phyloP scores from a whole-genome alignment of 768 basidiomycete species.

The Hemileccinum rubropunctum region DNA sequence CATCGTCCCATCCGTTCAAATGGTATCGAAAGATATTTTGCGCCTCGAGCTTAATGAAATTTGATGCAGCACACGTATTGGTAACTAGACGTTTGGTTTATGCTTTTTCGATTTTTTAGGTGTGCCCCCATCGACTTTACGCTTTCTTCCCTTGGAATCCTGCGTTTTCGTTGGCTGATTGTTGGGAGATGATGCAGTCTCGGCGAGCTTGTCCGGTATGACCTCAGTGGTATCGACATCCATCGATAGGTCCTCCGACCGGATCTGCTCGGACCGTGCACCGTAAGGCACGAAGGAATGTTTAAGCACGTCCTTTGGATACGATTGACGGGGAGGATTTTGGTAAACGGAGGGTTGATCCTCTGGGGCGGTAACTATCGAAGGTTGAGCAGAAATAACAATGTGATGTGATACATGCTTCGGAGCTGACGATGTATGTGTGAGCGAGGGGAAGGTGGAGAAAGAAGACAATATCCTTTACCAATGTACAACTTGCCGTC shows the following conservation, averaged over 20 bases:
- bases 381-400: constrained; percentile 52
- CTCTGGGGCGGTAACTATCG: constrained; percentile 21
- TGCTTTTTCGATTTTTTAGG: constrained; percentile 49
- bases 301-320: constrained; percentile 59
- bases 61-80: not conserved
- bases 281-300: constrained; percentile 66
- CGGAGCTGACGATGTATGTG: constrained; percentile 42
- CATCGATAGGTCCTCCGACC: constrained; percentile 12
- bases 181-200: not conserved
- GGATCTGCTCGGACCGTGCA: constrained; percentile 31
- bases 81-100: constrained; percentile 29
- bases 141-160: constrained; percentile 38
- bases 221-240: constrained; percentile 25
- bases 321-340: constrained; percentile 54
- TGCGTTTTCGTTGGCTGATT: constrained; percentile 13
- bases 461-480: constrained; percentile 23
- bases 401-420: constrained; percentile 57
- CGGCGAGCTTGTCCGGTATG: constrained; percentile 22
- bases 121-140: constrained; percentile 47
- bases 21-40: not conserved
- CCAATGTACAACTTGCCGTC: constrained; percentile 58
- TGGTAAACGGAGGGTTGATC: constrained; percentile 30
- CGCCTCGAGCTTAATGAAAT: constrained; percentile 7
- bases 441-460: constrained; percentile 44
- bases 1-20: too few relatives aligned